phyloP scores from a whole-genome alignment of 2,329 filamentous ascomycete genomes.

The Stemphylium beticola region DNA sequence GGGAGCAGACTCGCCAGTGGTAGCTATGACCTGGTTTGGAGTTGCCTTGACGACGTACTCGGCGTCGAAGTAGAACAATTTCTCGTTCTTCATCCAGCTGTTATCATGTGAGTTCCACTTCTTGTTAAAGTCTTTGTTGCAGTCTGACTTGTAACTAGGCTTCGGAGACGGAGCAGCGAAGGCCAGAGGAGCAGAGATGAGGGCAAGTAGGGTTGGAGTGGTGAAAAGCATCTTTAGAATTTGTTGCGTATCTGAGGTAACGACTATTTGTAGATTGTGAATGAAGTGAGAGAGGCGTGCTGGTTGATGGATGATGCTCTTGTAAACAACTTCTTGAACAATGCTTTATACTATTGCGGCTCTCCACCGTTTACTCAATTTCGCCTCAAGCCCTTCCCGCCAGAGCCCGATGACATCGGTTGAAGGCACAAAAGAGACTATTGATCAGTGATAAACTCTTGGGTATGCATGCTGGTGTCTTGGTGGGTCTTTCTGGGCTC shows the following conservation, averaged over 20 bases:
- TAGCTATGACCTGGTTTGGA: conserved; percentile 59
- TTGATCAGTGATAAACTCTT: conserved; percentile 19
- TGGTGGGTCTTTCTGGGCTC: conserved; percentile 7
- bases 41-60: conserved; percentile 57
- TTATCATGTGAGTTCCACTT: conserved; percentile 27
- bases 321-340: not conserved
- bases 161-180: conserved; percentile 27
- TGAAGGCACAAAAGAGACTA: conserved; percentile 1
- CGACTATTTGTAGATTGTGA: not conserved
- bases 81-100: conserved; percentile 32
- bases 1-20: conserved; percentile 45
- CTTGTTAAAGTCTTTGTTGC: conserved; percentile 30
- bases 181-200: conserved; percentile 27
- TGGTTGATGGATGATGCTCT: conserved; percentile 9
- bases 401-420: conserved; percentile 26
- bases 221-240: conserved; percentile 30
- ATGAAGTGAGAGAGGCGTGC: not conserved
- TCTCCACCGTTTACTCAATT: conserved; percentile 7
- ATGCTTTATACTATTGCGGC: conserved; percentile 25
- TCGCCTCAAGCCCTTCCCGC: not conserved
- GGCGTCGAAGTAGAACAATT: conserved; percentile 55
- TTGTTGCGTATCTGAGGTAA: conserved; percentile 1
- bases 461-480: conserved; percentile 17
- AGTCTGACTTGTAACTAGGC: conserved; percentile 22
- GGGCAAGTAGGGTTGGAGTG: conserved; percentile 23